Conservation (phyloP, 345 rosid species). For the Rhodamnia argentea region DNA sequence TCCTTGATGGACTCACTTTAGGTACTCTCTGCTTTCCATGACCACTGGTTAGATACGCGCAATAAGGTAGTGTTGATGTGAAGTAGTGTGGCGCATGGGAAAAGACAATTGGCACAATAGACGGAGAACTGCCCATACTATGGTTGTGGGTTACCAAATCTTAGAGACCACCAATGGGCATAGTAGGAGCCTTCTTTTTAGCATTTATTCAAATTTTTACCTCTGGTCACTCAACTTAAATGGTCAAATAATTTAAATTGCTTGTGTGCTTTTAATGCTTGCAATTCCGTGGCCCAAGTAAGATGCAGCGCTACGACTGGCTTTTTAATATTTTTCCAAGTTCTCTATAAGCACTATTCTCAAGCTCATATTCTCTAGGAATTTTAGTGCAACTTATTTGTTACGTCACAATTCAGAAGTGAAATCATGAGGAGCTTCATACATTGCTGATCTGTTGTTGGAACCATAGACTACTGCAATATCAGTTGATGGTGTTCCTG, state of each 20-base stretch:
- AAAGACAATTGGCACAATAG: neutral
- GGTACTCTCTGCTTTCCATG: conserved; percentile 27
- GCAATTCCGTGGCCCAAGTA: neutral
- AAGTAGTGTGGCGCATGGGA: neutral
- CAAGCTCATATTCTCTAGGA: neutral
- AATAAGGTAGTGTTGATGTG: neutral
- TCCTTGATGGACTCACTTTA: conserved; percentile 86
- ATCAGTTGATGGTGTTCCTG: neutral
- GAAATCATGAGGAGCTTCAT: neutral
- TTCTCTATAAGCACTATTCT: neutral
- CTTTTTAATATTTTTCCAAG: neutral
- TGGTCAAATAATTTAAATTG: neutral
- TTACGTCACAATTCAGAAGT: neutral
- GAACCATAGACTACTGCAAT: neutral
- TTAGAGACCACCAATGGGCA: neutral
- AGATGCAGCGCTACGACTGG: neutral
- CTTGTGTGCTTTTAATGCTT: neutral
- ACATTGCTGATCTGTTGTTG: neutral
- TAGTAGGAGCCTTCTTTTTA: neutral
- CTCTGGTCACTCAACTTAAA: neutral
- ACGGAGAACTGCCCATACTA: neutral
- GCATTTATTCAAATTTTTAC: neutral
- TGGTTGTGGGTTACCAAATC: neutral
- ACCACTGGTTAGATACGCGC: neutral
- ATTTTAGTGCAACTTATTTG: neutral